Evolutionary conservation across 306 rosid species (phyloP).

Genomic region (Prosopis cineraria): DNA sequence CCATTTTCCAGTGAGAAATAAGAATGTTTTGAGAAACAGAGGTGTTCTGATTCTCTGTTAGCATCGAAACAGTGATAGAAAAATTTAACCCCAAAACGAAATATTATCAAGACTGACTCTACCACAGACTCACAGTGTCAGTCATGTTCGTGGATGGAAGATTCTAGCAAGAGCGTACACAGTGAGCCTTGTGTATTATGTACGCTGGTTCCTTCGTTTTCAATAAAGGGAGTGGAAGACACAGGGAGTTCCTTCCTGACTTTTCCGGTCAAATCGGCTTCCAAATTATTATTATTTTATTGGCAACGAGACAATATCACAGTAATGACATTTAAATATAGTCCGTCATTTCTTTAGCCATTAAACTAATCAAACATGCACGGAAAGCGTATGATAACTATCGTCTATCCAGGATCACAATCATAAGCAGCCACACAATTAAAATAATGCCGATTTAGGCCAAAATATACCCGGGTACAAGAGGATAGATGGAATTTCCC

Average conservation of each 20-base stretch:
- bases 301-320: neutral
- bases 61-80: neutral
- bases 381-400: neutral
- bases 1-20: neutral
- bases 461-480: slow-evolving; percentile 46
- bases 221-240: neutral
- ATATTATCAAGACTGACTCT: neutral
- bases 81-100: neutral
- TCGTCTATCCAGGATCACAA: neutral
- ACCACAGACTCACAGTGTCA: too few relatives aligned
- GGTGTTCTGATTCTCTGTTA: neutral
- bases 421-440: neutral
- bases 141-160: neutral
- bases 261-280: neutral
- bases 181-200: neutral
- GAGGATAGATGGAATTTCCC: slow-evolving; percentile 38
- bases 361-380: neutral
- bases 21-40: neutral
- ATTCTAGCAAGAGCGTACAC: neutral
- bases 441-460: neutral
- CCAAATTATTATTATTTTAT: neutral
- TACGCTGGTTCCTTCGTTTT: neutral
- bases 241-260: neutral
- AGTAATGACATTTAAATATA: neutral
- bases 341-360: too few relatives aligned